These are phyloP conservation scores for Phytophthora litchii DNA, from an alignment of 352 stramenopile genomes.

Conservation along the genomic window DNA sequence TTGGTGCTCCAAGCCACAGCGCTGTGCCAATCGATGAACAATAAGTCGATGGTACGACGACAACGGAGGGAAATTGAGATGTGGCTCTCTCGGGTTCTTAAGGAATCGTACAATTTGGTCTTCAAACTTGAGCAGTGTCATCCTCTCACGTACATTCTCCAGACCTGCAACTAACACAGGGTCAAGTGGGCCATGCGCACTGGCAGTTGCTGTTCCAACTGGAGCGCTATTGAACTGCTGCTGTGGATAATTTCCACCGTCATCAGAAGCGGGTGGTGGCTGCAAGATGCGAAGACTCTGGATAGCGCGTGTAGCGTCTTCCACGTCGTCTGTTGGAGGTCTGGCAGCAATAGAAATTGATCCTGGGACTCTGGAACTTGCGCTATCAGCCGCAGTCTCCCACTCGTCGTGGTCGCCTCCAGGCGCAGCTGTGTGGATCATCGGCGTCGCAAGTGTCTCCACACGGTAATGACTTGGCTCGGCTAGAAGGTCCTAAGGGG, in stretches of 20 bases:
- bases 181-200: slow-evolving; percentile 66
- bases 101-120: slow-evolving; percentile 89
- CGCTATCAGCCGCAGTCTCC: slow-evolving; percentile 37
- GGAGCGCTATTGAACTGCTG: slow-evolving; percentile 31
- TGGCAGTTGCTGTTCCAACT: slow-evolving; percentile 67
- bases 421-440: slow-evolving; percentile 34
- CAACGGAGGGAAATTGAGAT: slow-evolving; percentile 81
- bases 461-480: slow-evolving; percentile 7
- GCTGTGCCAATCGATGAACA: slow-evolving; percentile 92
- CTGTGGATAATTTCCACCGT: slow-evolving; percentile 59
- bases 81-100: slow-evolving; percentile 56
- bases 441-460: slow-evolving; percentile 15
- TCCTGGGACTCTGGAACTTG: slow-evolving; percentile 11
- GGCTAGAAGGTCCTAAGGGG: slow-evolving; percentile 12
- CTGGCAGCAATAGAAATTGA: slow-evolving; percentile 19
- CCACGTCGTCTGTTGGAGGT: slow-evolving; percentile 13
- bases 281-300: slow-evolving; percentile 47
- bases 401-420: slow-evolving; percentile 43
- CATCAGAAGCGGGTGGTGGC: slow-evolving; percentile 38
- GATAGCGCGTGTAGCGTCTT: slow-evolving; percentile 36
- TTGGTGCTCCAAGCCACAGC: slow-evolving; percentile 92
- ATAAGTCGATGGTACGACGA: slow-evolving; percentile 91
- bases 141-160: slow-evolving; percentile 79
- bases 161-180: slow-evolving; percentile 78
- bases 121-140: slow-evolving; percentile 88